A percentile compares a stretch with the other conserved stretches of the same genome.
phyloP scores from a whole-genome alignment of 202 grass and related monocot species.

The Bolboschoenoplectus hybrid region DNA sequence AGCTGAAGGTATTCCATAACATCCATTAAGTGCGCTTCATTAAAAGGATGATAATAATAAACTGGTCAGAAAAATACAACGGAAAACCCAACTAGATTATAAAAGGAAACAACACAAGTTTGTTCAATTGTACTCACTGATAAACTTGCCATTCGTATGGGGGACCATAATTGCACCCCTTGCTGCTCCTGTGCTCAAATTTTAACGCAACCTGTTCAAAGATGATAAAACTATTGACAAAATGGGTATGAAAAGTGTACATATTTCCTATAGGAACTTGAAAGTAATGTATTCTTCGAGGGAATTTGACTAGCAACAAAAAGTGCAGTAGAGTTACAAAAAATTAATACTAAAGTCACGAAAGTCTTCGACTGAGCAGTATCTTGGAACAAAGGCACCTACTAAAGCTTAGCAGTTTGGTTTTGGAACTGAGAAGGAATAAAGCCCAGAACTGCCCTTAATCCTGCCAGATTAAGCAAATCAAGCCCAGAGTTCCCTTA shows the following conservation, averaged over 20 bases:
- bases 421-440: background rate
- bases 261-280: background rate
- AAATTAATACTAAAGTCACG: background rate
- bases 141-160: conserved; percentile 99
- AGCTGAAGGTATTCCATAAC: conserved; percentile 86
- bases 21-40: conserved; percentile 74
- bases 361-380: background rate
- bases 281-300: background rate
- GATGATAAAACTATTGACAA: background rate
- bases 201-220: conserved; percentile 77
- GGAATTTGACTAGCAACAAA: conserved; percentile 2
- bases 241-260: background rate
- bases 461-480: background rate
- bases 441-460: background rate
- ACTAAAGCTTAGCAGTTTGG: conserved; percentile 6
- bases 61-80: conserved; percentile 41
- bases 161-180: conserved; percentile 89
- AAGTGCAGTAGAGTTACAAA: conserved; percentile 37
- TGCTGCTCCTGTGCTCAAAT: conserved; percentile 89
- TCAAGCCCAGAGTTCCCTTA: background rate
- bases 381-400: background rate
- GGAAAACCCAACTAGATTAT: conserved; percentile 23
- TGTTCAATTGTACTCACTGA: conserved; percentile 58
- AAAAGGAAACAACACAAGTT: conserved; percentile 26
- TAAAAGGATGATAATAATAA: conserved; percentile 40